phyloP scores from a whole-genome alignment of 2,329 filamentous ascomycete genomes.

The Pseudocercospora eumusae region DNA sequence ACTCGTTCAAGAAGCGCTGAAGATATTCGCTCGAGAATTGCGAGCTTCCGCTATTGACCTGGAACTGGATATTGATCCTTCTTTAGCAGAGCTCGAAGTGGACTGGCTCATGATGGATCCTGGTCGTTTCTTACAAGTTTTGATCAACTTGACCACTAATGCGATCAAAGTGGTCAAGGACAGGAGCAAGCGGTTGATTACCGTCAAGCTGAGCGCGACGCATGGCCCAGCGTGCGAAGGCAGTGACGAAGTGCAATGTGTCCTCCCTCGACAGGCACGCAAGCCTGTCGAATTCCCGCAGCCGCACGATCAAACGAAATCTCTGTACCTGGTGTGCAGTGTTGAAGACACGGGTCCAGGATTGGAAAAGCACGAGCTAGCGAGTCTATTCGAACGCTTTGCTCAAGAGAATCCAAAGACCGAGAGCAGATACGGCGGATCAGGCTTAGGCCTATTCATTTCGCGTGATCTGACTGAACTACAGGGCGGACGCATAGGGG shows the following conservation, averaged over 20 bases:
- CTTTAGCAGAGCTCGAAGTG: conserved; percentile 19
- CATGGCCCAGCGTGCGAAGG: conserved; percentile 41
- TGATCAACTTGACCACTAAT: conserved; percentile 46
- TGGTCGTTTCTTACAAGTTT: conserved; percentile 42
- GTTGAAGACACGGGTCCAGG: conserved; percentile 46
- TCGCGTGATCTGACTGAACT: conserved; percentile 66
- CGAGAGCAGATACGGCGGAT: conserved; percentile 68
- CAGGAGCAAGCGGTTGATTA: conserved; percentile 38
- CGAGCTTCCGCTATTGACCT: conserved; percentile 39
- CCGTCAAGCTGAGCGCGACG: conserved; percentile 31
- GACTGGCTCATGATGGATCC: conserved; percentile 34
- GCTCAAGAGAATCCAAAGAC: conserved; percentile 66
- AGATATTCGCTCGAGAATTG: conserved; percentile 45
- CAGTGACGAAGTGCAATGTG: conserved; percentile 44
- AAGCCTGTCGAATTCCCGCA: conserved; percentile 27
- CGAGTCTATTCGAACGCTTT: conserved; percentile 65
- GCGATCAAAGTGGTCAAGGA: conserved; percentile 49
- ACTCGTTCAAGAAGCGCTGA: conserved; percentile 41
- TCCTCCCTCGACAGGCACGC: conserved; percentile 40
- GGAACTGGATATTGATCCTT: conserved; percentile 15
- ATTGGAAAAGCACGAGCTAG: conserved; percentile 41
- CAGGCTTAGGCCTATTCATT: conserved; percentile 69
- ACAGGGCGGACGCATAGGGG: conserved; percentile 69
- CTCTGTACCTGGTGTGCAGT: conserved; percentile 40
- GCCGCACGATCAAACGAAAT: conserved; percentile 6